These are phyloP conservation scores for Wickerhamiella occidentalis DNA, from an alignment of 805 yeast genomes.

Conservation along the genomic window DNA sequence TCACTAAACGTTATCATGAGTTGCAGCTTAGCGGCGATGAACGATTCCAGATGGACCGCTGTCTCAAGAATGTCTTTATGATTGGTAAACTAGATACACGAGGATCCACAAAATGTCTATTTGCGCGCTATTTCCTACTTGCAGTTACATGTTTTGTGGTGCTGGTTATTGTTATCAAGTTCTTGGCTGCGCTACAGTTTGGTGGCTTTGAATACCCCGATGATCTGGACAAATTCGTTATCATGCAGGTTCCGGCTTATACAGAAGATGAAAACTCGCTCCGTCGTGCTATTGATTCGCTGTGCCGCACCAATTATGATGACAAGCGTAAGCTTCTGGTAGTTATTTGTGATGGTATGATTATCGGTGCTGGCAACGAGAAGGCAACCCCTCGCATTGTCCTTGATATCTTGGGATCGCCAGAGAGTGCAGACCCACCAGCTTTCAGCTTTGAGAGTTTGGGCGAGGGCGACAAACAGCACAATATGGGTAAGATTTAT, in stretches of 20 bases:
- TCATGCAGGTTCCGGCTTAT: slow-evolving; percentile 43
- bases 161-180: slow-evolving; percentile 28
- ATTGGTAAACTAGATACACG: slow-evolving; percentile 32
- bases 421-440: slow-evolving; percentile 38
- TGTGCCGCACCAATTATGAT: slow-evolving; percentile 44
- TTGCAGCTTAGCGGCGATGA: slow-evolving; percentile 22
- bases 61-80: slow-evolving; percentile 31
- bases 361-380: slow-evolving; percentile 50
- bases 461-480: slow-evolving; percentile 47
- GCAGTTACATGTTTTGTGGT: slow-evolving; percentile 32
- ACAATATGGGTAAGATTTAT: slow-evolving; percentile 49
- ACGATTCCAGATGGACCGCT: slow-evolving; percentile 24
- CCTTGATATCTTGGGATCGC: slow-evolving; percentile 35
- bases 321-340: slow-evolving; percentile 44
- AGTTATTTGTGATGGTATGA: slow-evolving; percentile 49
- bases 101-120: slow-evolving; percentile 29
- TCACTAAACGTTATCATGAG: slow-evolving; percentile 23
- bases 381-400: slow-evolving; percentile 44
- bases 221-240: slow-evolving; percentile 30
- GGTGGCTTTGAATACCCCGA: slow-evolving; percentile 28
- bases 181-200: slow-evolving; percentile 33
- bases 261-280: slow-evolving; percentile 47
- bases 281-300: slow-evolving; percentile 45
- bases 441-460: slow-evolving; percentile 41
- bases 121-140: slow-evolving; percentile 33